Percentiles rank a stretch among this genome's conserved stretches.
Evolutionary conservation across 1,139 yeast genomes (phyloP).

Genomic region (Hemisphaericaspora xylofermentans): DNA sequence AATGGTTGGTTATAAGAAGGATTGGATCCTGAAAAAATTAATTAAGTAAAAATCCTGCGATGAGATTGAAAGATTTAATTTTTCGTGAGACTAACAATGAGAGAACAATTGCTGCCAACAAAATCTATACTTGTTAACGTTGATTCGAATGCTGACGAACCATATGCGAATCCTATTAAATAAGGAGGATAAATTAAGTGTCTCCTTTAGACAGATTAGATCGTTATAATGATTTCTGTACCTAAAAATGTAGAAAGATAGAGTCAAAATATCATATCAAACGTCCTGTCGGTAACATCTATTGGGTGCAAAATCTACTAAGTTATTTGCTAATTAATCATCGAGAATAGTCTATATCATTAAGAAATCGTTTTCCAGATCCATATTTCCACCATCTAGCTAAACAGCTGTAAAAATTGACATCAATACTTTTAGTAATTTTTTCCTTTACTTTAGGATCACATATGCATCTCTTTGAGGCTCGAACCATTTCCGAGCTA

Average conservation of each 20-base stretch:
- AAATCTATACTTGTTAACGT: no score
- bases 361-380: conserved; percentile 48
- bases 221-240: no score
- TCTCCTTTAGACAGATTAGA: no score
- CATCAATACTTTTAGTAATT: conserved; percentile 50
- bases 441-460: conserved; percentile 29
- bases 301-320: no score
- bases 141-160: no score
- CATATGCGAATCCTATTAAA: no score
- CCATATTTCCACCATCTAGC: conserved; percentile 87
- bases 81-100: background rate
- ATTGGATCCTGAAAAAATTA: background rate
- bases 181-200: no score
- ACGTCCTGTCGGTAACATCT: no score
- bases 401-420: conserved; percentile 66
- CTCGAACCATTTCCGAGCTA: conserved; percentile 43
- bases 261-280: no score
- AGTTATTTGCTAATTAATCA: no score
- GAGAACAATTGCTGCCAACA: no score
- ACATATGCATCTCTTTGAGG: conserved; percentile 73
- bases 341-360: conserved; percentile 29
- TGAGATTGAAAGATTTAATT: background rate
- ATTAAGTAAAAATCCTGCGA: background rate
- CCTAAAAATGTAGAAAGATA: no score
- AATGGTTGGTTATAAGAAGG: background rate